Evolutionary conservation across 768 basidiomycete genomes (phyloP).

Genomic region (Agrocybe pediades): DNA sequence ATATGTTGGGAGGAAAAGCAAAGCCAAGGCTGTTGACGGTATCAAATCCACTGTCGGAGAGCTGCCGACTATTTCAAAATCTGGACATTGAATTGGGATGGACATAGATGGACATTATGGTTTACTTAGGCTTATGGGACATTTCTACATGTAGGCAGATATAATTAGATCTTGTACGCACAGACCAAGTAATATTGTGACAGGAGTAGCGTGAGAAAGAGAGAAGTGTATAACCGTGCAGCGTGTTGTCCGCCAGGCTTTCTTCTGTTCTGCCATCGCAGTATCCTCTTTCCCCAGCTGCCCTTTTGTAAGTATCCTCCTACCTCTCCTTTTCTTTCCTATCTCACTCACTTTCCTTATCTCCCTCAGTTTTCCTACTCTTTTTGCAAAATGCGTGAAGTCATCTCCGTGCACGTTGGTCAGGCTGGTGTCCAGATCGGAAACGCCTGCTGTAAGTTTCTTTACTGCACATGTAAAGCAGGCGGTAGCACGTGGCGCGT

Average conservation of each 20-base stretch:
- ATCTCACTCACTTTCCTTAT: conserved; percentile 22
- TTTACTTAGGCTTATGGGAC: no score
- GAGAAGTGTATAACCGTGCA: conserved; percentile 39
- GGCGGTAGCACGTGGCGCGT: conserved; percentile 17
- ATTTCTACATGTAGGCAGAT: not conserved
- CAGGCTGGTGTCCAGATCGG: conserved; percentile 98
- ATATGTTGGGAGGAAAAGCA: conserved; percentile 49
- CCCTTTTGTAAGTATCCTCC: conserved; percentile 31
- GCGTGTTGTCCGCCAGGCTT: conserved; percentile 42
- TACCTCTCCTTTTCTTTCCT: conserved; percentile 21
- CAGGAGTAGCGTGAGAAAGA: conserved; percentile 43
- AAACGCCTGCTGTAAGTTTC: conserved; percentile 94
- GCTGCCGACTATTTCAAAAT: no score
- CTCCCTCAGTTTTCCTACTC: conserved; percentile 22
- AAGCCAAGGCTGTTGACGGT: conserved; percentile 32
- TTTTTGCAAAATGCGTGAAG: conserved; percentile 76
- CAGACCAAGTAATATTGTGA: conserved; percentile 40
- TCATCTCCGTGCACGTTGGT: conserved; percentile 98
- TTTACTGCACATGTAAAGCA: conserved; percentile 15
- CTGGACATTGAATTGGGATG: no score
- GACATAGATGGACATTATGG: no score
- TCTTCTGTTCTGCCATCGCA: conserved; percentile 48
- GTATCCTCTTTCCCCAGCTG: conserved; percentile 25
- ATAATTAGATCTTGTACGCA: no score
- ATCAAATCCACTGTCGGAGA: conserved; percentile 30